A percentile compares a stretch with the other conserved stretches of the same genome.
phyloP scores from a whole-genome alignment of 805 yeast genomes.

The Tetrapisispora iriomotensis region DNA sequence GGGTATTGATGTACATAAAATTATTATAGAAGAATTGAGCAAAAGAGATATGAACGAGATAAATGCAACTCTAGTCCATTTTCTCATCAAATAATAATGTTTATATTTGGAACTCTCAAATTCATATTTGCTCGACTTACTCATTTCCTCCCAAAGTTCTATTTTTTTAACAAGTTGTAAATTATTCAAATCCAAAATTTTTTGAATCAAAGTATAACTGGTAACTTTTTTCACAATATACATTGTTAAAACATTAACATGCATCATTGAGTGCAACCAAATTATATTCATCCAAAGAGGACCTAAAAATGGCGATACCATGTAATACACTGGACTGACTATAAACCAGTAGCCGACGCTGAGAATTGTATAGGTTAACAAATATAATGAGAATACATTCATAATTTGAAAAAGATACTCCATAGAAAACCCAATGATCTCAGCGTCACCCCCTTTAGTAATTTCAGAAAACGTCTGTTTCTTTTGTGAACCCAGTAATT shows the following conservation, averaged over 20 bases:
- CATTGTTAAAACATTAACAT: slow-evolving; percentile 2
- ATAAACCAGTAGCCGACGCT: slow-evolving; percentile 2
- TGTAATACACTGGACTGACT: not conserved
- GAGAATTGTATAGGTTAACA: slow-evolving; percentile 1
- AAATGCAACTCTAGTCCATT: too few species aligned
- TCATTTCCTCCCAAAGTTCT: too few species aligned
- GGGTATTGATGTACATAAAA: not conserved
- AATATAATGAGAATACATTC: not conserved
- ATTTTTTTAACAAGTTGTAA: too few species aligned
- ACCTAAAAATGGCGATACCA: not conserved
- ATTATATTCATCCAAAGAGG: not conserved
- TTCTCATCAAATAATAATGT: too few species aligned
- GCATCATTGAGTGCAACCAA: slow-evolving; percentile 2
- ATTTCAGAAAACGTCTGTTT: too few species aligned
- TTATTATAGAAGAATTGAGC: too few species aligned
- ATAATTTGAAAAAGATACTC: not conserved
- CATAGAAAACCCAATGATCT: too few species aligned
- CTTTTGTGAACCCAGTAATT: too few species aligned
- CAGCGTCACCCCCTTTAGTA: too few species aligned
- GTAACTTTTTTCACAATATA: not conserved
- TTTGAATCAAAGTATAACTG: not conserved
- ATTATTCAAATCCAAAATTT: not conserved
- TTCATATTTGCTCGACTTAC: too few species aligned
- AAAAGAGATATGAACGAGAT: too few species aligned
- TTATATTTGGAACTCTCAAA: too few species aligned